Base-by-base conservation (phyloP, 1,139 yeast genomes). In the Kodamaea sp. region DNA sequence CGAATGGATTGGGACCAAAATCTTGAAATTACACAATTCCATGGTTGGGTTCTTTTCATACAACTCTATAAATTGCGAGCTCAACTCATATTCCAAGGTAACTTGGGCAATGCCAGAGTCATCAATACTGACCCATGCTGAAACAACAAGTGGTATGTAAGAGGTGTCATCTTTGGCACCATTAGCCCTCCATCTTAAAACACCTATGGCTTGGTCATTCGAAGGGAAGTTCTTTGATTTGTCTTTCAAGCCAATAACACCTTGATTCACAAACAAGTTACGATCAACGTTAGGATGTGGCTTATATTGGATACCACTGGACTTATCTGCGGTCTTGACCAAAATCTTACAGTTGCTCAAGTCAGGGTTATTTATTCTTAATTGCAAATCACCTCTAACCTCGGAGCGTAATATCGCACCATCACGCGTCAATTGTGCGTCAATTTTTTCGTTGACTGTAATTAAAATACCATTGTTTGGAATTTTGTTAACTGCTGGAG, bases 211-310 rank as follows among this genome's bases (percentile, higher is more conserved):
- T 58, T 86, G 92, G 62, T 89, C 96, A 62, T 90, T 88, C 7
- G 89, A 73, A 33, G 97, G 97, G 77, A 92, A 90, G 24, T 89
- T 78, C 55, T 88, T 86, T 31, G 76, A 59, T 39, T 79, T 69
- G 57, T 89, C 95, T 58, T 85, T 87, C 54, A 90, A 77, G 1
- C 84, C 84, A 56, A 92, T 80, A 31, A 76, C 64, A 46, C 76
- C 72, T 25, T 70, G 62, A 22, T 73, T 61, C 34, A 75, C 70
- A 62, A 90, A 92, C 54, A 78, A 64, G 35, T 69, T 70, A 57
- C 87, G 83, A 67, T 92, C 97, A 48, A 92, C 95, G 60, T 90
- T 89, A 46, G 98, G 98, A 67, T 92, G 97, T 24, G 97, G 88
- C 63, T 90, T 90, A 70, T 79, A 92, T 58, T 83, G 92, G 40